A percentile compares a stretch with the other conserved stretches of the same genome.
These are phyloP conservation scores for Arctium minus DNA, from an alignment of 129 eudicot genomes.

Conservation along the genomic window DNA sequence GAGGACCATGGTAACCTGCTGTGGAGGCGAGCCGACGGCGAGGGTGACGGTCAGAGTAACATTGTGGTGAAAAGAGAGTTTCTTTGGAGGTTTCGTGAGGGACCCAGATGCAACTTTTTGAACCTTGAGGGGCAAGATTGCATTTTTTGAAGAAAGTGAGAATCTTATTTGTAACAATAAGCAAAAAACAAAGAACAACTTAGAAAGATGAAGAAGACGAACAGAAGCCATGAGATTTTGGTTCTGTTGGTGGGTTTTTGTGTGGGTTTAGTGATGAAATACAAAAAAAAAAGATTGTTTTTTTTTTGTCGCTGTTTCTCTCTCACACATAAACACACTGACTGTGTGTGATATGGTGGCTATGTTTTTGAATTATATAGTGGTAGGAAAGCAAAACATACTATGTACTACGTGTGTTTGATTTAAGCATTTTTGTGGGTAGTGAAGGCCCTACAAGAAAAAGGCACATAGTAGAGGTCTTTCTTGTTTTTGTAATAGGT, in stretches of 20 bases:
- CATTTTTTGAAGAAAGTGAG: slow-evolving; percentile 17
- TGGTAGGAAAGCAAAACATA: slow-evolving; percentile 28
- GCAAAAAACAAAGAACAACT: slow-evolving; percentile 3
- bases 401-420: slow-evolving; percentile 34
- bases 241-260: slow-evolving; percentile 26
- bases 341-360: slow-evolving; percentile 22
- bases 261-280: slow-evolving; percentile 18
- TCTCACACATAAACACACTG: slow-evolving; percentile 20
- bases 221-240: slow-evolving; percentile 32
- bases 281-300: not conserved
- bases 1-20: slow-evolving; percentile 72
- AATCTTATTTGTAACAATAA: slow-evolving; percentile 23
- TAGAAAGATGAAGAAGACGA: slow-evolving; percentile 17
- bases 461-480: slow-evolving; percentile 22
- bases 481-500: slow-evolving; percentile 20
- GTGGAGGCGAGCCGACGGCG: slow-evolving; percentile 76
- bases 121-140: slow-evolving; percentile 58
- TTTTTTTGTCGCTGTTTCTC: slow-evolving; percentile 9
- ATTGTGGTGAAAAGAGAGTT: slow-evolving; percentile 71
- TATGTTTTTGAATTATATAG: slow-evolving; percentile 24
- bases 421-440: slow-evolving; percentile 26
- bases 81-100: slow-evolving; percentile 40
- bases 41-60: slow-evolving; percentile 68
- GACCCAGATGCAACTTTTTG: slow-evolving; percentile 34
- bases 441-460: slow-evolving; percentile 31